phyloP scores from a whole-genome alignment of 306 rosid genomes.

The Quercus suber region DNA sequence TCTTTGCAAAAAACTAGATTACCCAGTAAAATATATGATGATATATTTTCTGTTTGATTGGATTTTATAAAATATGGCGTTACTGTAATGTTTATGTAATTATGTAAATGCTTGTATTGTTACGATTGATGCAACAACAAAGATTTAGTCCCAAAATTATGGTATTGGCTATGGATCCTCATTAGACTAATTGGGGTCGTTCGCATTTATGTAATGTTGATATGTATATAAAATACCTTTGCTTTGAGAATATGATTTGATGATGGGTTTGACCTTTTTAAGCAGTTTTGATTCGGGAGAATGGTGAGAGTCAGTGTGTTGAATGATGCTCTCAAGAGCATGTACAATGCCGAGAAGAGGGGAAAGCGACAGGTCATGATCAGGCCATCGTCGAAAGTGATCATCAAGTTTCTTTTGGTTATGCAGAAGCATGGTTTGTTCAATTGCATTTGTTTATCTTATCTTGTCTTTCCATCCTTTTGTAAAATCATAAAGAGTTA shows the following conservation, averaged over 20 bases:
- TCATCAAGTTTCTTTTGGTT: slow-evolving; percentile 37
- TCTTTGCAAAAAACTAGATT: too few species aligned
- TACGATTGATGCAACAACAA: too few species aligned
- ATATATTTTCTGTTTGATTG: too few species aligned
- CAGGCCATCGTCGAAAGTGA: slow-evolving; percentile 40
- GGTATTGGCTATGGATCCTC: too few species aligned
- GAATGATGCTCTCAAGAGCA: slow-evolving; percentile 47
- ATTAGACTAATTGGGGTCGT: too few species aligned
- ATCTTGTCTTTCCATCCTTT: background rate
- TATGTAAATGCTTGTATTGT: too few species aligned
- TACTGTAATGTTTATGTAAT: too few species aligned
- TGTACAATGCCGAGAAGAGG: slow-evolving; percentile 43
- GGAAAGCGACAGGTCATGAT: slow-evolving; percentile 49
- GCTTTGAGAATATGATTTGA: background rate
- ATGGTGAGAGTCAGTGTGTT: slow-evolving; percentile 41
- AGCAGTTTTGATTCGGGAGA: background rate
- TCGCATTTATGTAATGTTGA: background rate
- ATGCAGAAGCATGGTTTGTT: slow-evolving; percentile 61
- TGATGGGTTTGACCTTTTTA: background rate
- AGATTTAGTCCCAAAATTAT: too few species aligned
- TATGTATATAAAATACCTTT: background rate
- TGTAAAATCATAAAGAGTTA: background rate
- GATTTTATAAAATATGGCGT: too few species aligned
- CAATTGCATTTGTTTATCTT: background rate
- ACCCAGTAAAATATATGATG: too few species aligned